phyloP scores from a whole-genome alignment of 2,329 filamentous ascomycete genomes.

The Neofusicoccum cordaticola region DNA sequence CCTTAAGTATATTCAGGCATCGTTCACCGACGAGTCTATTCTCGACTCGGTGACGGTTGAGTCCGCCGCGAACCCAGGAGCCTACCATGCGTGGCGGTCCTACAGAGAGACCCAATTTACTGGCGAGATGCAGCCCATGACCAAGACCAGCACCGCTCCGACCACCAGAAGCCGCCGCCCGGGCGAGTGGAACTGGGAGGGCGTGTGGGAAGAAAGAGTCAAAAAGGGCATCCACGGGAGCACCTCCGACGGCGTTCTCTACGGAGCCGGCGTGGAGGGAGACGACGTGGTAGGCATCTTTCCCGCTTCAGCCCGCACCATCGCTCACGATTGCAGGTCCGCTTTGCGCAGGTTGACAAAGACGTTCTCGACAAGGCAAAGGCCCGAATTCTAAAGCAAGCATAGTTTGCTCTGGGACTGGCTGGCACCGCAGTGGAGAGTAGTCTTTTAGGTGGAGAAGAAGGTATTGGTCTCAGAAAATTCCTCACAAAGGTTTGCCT shows the following conservation, averaged over 20 bases:
- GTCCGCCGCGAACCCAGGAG: constrained; percentile 83
- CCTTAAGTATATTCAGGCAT: constrained; percentile 74
- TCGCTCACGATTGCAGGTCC: constrained; percentile 31
- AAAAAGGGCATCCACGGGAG: constrained; percentile 74
- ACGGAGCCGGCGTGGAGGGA: constrained; percentile 59
- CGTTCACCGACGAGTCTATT: constrained; percentile 74
- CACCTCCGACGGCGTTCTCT: constrained; percentile 75
- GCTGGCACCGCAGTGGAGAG: background rate
- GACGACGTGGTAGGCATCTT: constrained; percentile 65
- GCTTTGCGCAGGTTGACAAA: constrained; percentile 35
- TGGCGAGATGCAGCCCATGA: constrained; percentile 5
- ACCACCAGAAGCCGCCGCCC: constrained; percentile 59
- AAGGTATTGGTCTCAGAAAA: constrained; percentile 22
- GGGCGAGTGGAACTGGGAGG: constrained; percentile 96
- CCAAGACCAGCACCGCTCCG: constrained; percentile 13
- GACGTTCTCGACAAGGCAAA: constrained; percentile 34
- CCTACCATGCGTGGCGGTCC: constrained; percentile 89
- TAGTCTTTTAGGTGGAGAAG: background rate
- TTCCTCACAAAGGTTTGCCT: background rate
- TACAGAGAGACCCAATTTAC: constrained; percentile 49
- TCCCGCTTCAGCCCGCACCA: background rate
- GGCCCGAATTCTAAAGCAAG: constrained; percentile 4
- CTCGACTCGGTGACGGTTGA: constrained; percentile 77
- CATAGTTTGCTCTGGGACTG: background rate
- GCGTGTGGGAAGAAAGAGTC: constrained; percentile 90